phyloP scores from a whole-genome alignment of 2,329 filamentous ascomycete species.

The Rhexocercosporidium sp. region DNA sequence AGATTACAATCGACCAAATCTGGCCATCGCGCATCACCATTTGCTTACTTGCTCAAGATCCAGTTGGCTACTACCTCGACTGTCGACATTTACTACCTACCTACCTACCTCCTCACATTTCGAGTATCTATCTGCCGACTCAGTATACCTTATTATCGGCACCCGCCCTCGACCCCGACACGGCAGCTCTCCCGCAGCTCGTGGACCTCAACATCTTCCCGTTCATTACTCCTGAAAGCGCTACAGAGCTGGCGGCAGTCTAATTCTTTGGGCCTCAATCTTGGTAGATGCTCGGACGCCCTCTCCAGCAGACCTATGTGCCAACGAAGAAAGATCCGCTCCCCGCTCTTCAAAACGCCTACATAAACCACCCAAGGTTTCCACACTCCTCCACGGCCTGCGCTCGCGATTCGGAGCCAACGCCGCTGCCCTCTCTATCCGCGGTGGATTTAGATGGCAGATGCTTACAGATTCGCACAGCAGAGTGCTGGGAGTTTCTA shows the following conservation, averaged over 20 bases:
- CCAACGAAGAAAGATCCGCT: slow-evolving; percentile 43
- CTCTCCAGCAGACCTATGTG: slow-evolving; percentile 41
- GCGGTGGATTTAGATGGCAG: slow-evolving; percentile 64
- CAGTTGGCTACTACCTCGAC: slow-evolving; percentile 13
- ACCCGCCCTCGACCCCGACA: neutral
- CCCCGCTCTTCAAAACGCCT: slow-evolving; percentile 37
- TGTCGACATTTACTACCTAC: slow-evolving; percentile 15
- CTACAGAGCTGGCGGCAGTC: slow-evolving; percentile 16
- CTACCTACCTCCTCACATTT: slow-evolving; percentile 3
- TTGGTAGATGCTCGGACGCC: slow-evolving; percentile 37
- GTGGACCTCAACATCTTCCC: neutral
- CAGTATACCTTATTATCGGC: neutral
- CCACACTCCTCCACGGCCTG: slow-evolving; percentile 27
- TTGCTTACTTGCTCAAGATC: slow-evolving; percentile 13
- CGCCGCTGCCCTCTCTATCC: slow-evolving; percentile 31
- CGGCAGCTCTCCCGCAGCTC: neutral
- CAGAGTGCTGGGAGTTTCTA: slow-evolving; percentile 63
- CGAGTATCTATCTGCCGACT: slow-evolving; percentile 2
- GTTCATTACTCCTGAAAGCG: slow-evolving; percentile 14
- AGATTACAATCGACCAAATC: slow-evolving; percentile 6
- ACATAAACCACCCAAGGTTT: slow-evolving; percentile 31
- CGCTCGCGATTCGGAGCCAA: slow-evolving; percentile 35
- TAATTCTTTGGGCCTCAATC: slow-evolving; percentile 22
- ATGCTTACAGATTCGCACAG: slow-evolving; percentile 69
- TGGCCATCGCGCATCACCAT: slow-evolving; percentile 3